phyloP scores from a whole-genome alignment of 2,329 filamentous ascomycete genomes.

The Neonectria sp. region DNA sequence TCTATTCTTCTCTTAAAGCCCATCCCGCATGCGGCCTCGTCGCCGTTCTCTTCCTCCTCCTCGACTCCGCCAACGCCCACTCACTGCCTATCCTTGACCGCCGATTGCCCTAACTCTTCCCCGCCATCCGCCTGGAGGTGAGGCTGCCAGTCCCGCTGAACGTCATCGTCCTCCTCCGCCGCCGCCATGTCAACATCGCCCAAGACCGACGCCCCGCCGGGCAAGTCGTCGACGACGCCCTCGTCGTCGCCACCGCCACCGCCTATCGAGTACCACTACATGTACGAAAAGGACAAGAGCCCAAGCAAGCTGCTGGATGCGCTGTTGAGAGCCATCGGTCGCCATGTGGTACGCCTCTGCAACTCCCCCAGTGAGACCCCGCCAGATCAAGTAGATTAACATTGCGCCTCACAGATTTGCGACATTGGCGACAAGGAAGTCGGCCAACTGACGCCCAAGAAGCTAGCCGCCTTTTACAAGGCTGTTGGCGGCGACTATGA shows the following conservation, averaged over 20 bases:
- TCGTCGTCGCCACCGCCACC: slow-evolving; percentile 45
- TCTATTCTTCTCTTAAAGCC: not conserved
- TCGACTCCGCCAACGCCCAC: slow-evolving; percentile 3
- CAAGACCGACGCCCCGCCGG: slow-evolving; percentile 42
- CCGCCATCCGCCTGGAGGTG: slow-evolving; percentile 42
- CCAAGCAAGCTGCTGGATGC: slow-evolving; percentile 78
- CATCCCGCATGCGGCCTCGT: slow-evolving; percentile 21
- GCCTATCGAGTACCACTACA: slow-evolving; percentile 70
- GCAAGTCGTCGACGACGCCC: slow-evolving; percentile 36
- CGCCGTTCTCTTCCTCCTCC: slow-evolving; percentile 10
- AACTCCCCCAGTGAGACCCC: not conserved
- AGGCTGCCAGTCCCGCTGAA: slow-evolving; percentile 27
- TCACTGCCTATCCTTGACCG: slow-evolving; percentile 36
- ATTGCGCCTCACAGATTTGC: slow-evolving; percentile 59
- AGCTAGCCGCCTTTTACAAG: slow-evolving; percentile 84
- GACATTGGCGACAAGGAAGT: slow-evolving; percentile 72
- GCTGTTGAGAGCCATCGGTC: slow-evolving; percentile 77
- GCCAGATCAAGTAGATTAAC: slow-evolving; percentile 35
- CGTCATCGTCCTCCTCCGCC: slow-evolving; percentile 13
- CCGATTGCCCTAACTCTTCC: slow-evolving; percentile 38
- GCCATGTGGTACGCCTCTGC: slow-evolving; percentile 74
- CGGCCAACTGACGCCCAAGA: slow-evolving; percentile 72
- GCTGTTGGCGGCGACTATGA: slow-evolving; percentile 84
- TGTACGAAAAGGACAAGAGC: slow-evolving; percentile 78
- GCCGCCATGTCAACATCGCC: slow-evolving; percentile 46